Evolutionary conservation across 257 asterid genomes (phyloP).

Genomic region (Handroanthus guayacan): DNA sequence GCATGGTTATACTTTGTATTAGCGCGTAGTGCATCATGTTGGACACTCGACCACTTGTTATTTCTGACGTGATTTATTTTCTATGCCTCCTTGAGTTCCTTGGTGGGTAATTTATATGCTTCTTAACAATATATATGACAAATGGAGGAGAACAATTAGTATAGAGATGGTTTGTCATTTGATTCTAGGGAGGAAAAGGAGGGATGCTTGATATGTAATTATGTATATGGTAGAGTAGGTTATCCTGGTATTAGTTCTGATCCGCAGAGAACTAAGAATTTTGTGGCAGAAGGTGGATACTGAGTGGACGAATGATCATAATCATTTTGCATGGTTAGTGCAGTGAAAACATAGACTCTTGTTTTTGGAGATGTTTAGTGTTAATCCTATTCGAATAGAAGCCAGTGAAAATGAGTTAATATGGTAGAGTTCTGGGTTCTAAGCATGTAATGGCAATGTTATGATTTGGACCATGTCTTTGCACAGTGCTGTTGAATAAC

Average conservation of each 20-base stretch:
- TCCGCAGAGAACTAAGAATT: neutral
- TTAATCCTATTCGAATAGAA: neutral
- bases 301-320: neutral
- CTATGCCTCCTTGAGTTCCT: neutral
- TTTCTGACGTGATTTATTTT: neutral
- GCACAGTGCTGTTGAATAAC: neutral
- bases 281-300: neutral
- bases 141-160: constrained; percentile 1
- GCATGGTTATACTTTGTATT: constrained; percentile 8
- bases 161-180: neutral
- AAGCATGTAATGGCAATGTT: constrained; percentile 4
- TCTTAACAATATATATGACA: neutral
- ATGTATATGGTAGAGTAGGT: neutral
- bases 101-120: constrained; percentile 17
- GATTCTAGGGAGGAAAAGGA: constrained; percentile 26
- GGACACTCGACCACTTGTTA: neutral
- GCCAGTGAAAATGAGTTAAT: neutral
- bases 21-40: constrained; percentile 6
- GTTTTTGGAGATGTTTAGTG: neutral
- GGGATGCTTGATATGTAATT: neutral
- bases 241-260: constrained; percentile 10
- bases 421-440: constrained; percentile 3
- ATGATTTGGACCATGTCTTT: neutral
- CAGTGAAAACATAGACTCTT: neutral
- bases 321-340: constrained; percentile 5